Conservation (phyloP, 345 rosid species). For the Salix viminalis region DNA sequence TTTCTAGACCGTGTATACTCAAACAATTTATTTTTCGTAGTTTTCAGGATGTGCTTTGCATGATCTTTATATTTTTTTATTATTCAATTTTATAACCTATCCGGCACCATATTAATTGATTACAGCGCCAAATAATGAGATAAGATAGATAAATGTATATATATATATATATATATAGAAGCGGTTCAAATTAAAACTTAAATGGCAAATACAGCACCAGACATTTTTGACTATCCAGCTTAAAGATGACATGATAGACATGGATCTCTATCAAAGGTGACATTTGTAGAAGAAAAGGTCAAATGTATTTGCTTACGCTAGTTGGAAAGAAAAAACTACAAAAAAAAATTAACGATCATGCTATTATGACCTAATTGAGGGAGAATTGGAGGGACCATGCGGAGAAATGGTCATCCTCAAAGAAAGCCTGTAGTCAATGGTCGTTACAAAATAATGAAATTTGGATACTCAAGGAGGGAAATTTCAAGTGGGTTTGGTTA, state of each 20-base stretch:
- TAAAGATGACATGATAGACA: not conserved
- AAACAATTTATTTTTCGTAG: too few relatives aligned
- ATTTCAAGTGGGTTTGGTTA: conserved; percentile 26
- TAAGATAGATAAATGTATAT: too few relatives aligned
- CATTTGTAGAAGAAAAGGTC: not conserved
- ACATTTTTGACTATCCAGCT: not conserved
- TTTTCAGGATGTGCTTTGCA: too few relatives aligned
- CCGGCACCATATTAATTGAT: too few relatives aligned
- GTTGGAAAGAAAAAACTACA: too few relatives aligned
- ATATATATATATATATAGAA: too few relatives aligned
- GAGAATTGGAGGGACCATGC: not conserved
- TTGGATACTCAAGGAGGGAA: conserved; percentile 1
- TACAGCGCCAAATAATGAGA: not conserved
- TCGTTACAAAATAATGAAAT: conserved; percentile 8
- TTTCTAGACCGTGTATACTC: not conserved
- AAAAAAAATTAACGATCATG: not conserved
- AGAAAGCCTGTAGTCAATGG: conserved; percentile 17
- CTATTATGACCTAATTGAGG: not conserved
- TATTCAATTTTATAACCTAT: too few relatives aligned
- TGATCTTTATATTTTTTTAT: too few relatives aligned
- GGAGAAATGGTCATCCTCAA: not conserved
- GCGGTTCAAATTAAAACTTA: too few relatives aligned
- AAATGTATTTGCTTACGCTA: not conserved
- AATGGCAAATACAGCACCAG: too few relatives aligned
- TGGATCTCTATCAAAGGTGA: not conserved